Conservation (phyloP, 352 stramenopile genomes). For the Globisporangium recalcitrans region DNA sequence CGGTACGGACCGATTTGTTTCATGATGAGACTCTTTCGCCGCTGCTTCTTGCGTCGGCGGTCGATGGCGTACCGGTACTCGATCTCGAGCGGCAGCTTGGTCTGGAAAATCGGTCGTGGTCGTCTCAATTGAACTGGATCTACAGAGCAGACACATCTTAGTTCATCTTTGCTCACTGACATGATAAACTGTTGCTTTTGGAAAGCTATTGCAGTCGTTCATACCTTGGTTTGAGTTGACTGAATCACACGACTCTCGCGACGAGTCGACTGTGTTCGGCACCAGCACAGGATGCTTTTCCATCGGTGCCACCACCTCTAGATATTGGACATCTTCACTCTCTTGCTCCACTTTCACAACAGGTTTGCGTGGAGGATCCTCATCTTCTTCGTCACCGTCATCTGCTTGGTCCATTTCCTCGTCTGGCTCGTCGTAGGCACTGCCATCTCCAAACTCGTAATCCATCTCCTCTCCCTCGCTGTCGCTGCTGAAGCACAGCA, state of each 20-base stretch:
- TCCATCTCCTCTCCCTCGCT: slow-evolving; percentile 27
- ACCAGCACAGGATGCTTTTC: not conserved
- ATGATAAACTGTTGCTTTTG: not conserved
- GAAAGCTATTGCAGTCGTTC: not conserved
- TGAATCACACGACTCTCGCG: slow-evolving; percentile 10
- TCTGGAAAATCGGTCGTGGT: slow-evolving; percentile 29
- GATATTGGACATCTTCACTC: slow-evolving; percentile 2
- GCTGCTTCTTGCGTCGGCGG: slow-evolving; percentile 30
- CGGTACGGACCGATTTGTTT: slow-evolving; percentile 42
- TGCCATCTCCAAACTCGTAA: slow-evolving; percentile 13
- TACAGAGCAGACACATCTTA: not conserved
- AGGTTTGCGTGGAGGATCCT: slow-evolving; percentile 5
- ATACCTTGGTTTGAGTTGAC: slow-evolving; percentile 10
- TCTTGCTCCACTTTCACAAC: slow-evolving; percentile 13
- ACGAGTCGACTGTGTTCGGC: slow-evolving; percentile 2
- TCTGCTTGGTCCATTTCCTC: slow-evolving; percentile 11
- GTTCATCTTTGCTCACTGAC: too few species aligned
- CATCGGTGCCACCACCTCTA: not conserved
- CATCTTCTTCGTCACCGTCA: not conserved
- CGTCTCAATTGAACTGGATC: not conserved
- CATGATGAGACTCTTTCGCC: slow-evolving; percentile 22
- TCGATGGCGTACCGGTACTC: slow-evolving; percentile 56
- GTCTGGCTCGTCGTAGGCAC: slow-evolving; percentile 1
- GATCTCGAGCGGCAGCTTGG: slow-evolving; percentile 56
- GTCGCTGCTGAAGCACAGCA: slow-evolving; percentile 38